Base-by-base conservation (phyloP, 345 rosid species). In the Noccaea caerulescens region DNA sequence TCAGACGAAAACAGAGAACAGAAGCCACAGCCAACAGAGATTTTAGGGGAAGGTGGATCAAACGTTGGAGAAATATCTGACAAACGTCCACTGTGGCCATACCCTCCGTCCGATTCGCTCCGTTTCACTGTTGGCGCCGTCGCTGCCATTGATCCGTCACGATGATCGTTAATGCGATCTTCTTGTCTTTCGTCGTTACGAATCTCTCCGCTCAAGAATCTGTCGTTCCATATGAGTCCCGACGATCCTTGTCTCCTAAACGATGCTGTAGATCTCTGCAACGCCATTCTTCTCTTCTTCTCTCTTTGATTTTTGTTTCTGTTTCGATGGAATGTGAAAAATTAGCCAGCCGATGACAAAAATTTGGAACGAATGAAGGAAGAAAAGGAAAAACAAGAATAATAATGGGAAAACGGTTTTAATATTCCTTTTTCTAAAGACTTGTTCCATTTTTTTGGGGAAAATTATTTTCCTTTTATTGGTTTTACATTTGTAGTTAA, bases 241-340 rank as follows among this genome's bases (percentile, higher is more conserved):
- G 96, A 92, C 0, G 95, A 92, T 33, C 98, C 98, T 73, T 90
- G 92, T 63, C 98, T 85, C 71, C 98, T 78, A 58, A 88, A 92
- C 30, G 98, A 92, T 39, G 84, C 79, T 8, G 79, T 80, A 1
- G 96, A 92, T 78, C 98, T 88, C 39, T 80, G 83, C 59, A 92
- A 77, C 36, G 81, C 77, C 42, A 51, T 83, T 72, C 54, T 30
- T 30, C 37, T 32, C 52, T 44, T 52, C 25, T 72, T 54, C 27
- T 71, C 5, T 71, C 8, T 64, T 18, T 38, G 45, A 4, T n/a
- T 53, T 36, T 30, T 51, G 5, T 23, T 7, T 54, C 4, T 33
- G 1, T 67, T 38, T 41, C 43, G 42, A 43, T 57, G 68, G 34
- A 71, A 58, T 49, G 23, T 30, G 70, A 55, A 27, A 27, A 27